phyloP scores from a whole-genome alignment of 768 basidiomycete genomes.

The Pleurotus platypus region DNA sequence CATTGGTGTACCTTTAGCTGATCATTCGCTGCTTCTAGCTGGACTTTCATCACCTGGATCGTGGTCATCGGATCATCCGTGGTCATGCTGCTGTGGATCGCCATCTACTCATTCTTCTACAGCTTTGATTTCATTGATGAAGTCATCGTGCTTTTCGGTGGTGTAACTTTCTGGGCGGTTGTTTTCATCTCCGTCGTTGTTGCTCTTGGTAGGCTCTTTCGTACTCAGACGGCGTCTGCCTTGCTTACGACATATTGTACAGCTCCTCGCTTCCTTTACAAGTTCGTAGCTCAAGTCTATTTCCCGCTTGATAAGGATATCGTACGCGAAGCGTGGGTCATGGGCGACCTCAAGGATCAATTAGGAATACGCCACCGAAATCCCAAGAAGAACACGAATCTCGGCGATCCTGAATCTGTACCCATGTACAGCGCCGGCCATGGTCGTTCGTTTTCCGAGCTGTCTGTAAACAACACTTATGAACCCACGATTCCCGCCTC shows the following conservation, averaged over 20 bases:
- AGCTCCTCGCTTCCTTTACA: constrained; percentile 83
- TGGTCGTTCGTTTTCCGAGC: constrained; percentile 61
- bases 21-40: constrained; percentile 37
- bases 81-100: constrained; percentile 86
- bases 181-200: constrained; percentile 66
- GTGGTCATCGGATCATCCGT: constrained; percentile 75
- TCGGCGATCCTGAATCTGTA: constrained; percentile 41
- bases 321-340: constrained; percentile 88
- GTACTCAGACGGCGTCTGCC: background rate
- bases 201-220: constrained; percentile 57
- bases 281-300: constrained; percentile 69
- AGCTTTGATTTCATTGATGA: constrained; percentile 73
- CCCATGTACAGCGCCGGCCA: constrained; percentile 73
- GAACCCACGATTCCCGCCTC: constrained; percentile 37
- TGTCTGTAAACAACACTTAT: constrained; percentile 38
- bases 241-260: constrained; percentile 5
- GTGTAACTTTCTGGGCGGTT: constrained; percentile 81
- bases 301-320: constrained; percentile 85
- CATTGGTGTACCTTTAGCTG: background rate
- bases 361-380: constrained; percentile 70
- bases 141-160: constrained; percentile 69
- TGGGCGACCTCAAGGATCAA: constrained; percentile 77
- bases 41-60: constrained; percentile 84
- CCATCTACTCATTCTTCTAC: constrained; percentile 79
- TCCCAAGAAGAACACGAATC: constrained; percentile 36